Evolutionary conservation across 108 stramenopile species (phyloP).

Genomic region (Mediolabrus comicus): DNA sequence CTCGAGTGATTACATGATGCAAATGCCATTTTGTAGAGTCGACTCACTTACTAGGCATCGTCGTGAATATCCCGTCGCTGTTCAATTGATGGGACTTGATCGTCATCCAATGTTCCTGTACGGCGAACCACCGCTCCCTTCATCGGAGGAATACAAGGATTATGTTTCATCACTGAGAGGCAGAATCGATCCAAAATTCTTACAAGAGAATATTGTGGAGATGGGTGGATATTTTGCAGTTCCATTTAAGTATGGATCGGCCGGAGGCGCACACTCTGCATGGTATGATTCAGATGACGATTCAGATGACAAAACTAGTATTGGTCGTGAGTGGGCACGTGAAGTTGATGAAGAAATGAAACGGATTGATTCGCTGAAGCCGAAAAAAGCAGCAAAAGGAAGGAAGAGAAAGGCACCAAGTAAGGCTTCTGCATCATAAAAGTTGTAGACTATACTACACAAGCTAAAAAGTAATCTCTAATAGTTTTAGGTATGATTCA

Average conservation of each 20-base stretch:
- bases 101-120: neutral
- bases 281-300: neutral
- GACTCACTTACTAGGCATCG: neutral
- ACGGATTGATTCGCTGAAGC: neutral
- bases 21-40: neutral
- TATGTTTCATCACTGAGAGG: neutral
- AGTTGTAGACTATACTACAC: neutral
- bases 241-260: neutral
- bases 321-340: neutral
- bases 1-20: neutral
- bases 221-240: neutral
- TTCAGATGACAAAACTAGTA: neutral
- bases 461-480: neutral
- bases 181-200: neutral
- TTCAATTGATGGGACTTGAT: neutral
- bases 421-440: neutral
- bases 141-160: neutral
- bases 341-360: neutral
- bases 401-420: constrained; percentile 1
- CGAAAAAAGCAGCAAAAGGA: neutral
- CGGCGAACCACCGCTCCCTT: neutral
- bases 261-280: neutral
- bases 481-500: neutral
- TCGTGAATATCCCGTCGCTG: neutral
- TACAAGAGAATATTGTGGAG: neutral